Base-by-base conservation (phyloP, 176 grass and related monocot species). In the Secale cereale region DNA sequence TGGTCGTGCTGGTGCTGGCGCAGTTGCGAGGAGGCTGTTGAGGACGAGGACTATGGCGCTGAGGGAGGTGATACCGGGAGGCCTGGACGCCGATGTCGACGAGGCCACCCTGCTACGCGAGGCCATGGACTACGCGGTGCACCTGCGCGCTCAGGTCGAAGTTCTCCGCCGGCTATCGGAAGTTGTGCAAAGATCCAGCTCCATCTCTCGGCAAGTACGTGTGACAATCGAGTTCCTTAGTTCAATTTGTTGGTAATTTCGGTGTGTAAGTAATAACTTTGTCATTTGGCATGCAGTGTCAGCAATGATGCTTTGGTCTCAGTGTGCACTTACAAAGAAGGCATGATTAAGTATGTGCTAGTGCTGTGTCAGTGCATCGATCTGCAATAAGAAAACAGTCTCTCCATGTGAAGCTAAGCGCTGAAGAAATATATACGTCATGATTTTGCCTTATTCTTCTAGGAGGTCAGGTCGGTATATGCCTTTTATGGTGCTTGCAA, bases 121-220 rank as follows among this genome's bases (percentile, higher is more conserved):
- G 26, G 60, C 90, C 71, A 56, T 97, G 67, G 94, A 97, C 67
- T 94, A 97, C 40, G 80, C 87, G 19, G 65, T 89, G 35, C 89
- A 89, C 31, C 88, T 97, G 10, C 78, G 83, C 59, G 83, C 90
- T 2, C 92, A 94, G 77, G 94, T 92, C 10, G 86, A 97, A 54
- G 68, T 97, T 37, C 89, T 97, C 86, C 82, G 85, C 70, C 69
- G 33, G 45, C 68, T 97, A 56, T 85, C 90, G 12, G 78, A 70
- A 20, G 81, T 83, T 7, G 65, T 81, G 45, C 74, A 89, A 62
- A 70, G 36, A 65, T 83, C 83, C 70, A 74, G 26, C 69, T 1
- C 43, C 28, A 7, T 19, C 52, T 19, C 52, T 1, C 52, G 52
- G 52, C 7, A 7, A 7, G 52, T 56, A 56, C 52, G 52, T 56